These are phyloP conservation scores for Cucurbita ficifolia DNA, from an alignment of 306 rosid genomes.

Conservation along the genomic window DNA sequence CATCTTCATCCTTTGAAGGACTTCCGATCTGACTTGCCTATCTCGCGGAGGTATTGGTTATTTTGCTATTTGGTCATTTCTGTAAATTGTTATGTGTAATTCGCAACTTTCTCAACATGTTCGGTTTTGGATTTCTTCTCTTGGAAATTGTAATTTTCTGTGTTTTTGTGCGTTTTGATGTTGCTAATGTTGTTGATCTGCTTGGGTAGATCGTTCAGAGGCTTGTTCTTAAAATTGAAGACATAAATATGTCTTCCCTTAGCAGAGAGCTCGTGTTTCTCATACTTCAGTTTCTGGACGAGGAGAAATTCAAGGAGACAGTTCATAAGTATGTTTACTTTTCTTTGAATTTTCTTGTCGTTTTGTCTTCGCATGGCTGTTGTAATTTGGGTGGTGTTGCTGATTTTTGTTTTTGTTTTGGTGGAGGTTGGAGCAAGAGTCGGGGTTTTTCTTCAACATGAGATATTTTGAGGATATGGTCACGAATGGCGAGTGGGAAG, in stretches of 20 bases:
- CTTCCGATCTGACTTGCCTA: constrained; percentile 61
- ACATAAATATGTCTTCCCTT: constrained; percentile 73
- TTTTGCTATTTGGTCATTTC: not conserved
- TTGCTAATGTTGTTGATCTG: constrained; percentile 42
- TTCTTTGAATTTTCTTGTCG: not conserved
- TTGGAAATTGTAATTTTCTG: not conserved
- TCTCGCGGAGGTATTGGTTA: constrained; percentile 26
- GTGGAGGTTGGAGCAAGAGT: constrained; percentile 96
- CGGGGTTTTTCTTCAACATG: constrained; percentile 94
- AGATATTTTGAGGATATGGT: constrained; percentile 97
- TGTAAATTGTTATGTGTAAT: not conserved
- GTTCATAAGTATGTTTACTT: constrained; percentile 63
- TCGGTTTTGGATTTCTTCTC: not conserved
- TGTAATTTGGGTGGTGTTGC: not conserved
- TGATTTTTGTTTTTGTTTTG: constrained; percentile 10
- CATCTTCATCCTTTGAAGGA: constrained; percentile 16
- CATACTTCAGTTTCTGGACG: constrained; percentile 98
- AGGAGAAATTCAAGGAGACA: constrained; percentile 94
- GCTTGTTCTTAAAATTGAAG: constrained; percentile 11
- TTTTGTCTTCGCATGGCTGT: not conserved
- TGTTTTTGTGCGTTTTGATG: constrained; percentile 1
- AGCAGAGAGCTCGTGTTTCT: constrained; percentile 99
- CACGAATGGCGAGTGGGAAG: constrained; percentile 97
- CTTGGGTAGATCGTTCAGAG: constrained; percentile 33
- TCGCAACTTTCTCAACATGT: constrained; percentile 1